Evolutionary conservation across 1,284 basidiomycete species (phyloP), one percentile per base, ranked within the genome.

Genomic region (Somion occarium): DNA sequence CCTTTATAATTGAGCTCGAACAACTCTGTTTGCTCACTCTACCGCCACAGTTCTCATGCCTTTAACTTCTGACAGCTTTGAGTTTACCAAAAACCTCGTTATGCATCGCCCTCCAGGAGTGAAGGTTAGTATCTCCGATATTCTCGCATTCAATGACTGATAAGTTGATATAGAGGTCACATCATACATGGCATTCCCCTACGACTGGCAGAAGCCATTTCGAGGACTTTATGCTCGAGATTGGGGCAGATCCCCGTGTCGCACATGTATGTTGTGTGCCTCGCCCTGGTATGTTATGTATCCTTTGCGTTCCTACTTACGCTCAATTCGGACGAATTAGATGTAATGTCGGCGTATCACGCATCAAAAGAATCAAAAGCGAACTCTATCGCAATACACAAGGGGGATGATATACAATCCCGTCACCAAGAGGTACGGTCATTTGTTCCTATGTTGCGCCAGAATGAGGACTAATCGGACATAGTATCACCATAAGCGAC

Each of bases 181-280:
- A 48, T 38, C 53, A 57, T 50, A 55, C 56, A 4, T 57, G 56
- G 51, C 54, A 58, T 46, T 50, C 51, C 25, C 5, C 24, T 5
- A 39, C 34, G 2, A 46, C 27, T 19, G 26, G 38, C n/a, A 48
- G 46, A 18, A 58, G 52, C 38, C 56, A 58, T 47, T 64, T 64
- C 46, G 61, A 62, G 41, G 62, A 64, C 44, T 64, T 64, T 54
- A 59, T 64, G 48, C 51, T 44, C 19, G 59, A 62, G 46, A 62
- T 62, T 44, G 62, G 61, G 30, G 61, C 48, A 46, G 59, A 56
- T 49, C 39, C 57, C 22, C 37, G 55, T 12, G 30, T 46, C 24
- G 48, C 51, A 12, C 59, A 61, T 30, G 39, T 62, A 34, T 64
- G 62, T 46, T 64, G 63, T 46, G 49, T 63, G 23, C 63, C 63